These are phyloP conservation scores for Hibiscus syriacus DNA, from an alignment of 345 rosid species.

Conservation along the genomic window DNA sequence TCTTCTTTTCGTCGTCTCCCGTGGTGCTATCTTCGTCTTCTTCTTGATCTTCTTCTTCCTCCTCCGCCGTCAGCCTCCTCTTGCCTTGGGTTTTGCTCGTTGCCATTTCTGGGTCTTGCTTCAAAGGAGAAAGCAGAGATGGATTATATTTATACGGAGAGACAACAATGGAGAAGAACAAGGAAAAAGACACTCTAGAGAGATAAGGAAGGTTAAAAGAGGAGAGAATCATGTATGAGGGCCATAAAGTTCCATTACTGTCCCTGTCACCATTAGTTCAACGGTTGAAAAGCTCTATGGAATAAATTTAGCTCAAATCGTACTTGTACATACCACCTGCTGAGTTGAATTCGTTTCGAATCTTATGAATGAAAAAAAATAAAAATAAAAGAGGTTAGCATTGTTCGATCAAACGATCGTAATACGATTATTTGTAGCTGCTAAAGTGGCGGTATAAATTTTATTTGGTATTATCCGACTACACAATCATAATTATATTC, in stretches of 20 bases:
- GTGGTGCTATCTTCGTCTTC: neutral
- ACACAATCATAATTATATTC: no score
- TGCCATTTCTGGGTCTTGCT: conserved; percentile 26
- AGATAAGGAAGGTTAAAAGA: conserved; percentile 7
- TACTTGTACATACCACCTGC: no score
- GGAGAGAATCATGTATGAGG: conserved; percentile 25
- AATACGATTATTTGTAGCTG: no score
- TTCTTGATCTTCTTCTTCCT: no score
- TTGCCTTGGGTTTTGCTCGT: conserved; percentile 53
- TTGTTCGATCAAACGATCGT: no score
- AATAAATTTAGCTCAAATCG: conserved; percentile 5
- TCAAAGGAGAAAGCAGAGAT: neutral
- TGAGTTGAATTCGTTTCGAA: no score
- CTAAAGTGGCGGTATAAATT: no score
- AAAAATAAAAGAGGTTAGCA: no score
- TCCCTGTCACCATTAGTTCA: conserved; percentile 9
- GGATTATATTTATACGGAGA: neutral
- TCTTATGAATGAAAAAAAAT: no score
- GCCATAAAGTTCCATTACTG: conserved; percentile 26
- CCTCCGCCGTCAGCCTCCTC: conserved; percentile 44
- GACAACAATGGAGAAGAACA: neutral
- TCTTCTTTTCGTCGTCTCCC: conserved; percentile 36
- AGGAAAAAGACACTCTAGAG: neutral
- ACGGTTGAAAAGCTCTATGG: conserved; percentile 3
- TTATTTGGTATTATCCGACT: no score